Evolutionary conservation across 108 stramenopile species (phyloP), one percentile per base, ranked within the genome.

Genomic region (Aureococcus anophagefferens): DNA sequence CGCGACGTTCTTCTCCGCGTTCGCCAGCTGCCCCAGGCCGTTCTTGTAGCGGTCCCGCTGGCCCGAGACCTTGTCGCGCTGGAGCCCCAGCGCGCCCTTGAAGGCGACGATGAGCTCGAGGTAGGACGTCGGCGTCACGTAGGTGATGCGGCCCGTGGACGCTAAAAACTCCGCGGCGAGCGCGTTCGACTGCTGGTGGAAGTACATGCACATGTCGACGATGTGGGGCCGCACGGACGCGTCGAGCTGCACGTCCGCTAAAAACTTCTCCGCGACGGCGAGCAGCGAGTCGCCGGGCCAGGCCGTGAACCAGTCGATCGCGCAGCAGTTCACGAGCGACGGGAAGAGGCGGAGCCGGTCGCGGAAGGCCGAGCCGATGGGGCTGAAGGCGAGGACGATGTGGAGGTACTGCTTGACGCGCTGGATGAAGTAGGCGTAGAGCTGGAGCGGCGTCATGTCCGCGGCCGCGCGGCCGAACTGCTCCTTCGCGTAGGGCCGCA

Each of bases 121-220:
- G 77, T 86, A 87, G 62, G 74, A 76, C n/a, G 87, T 88, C 30
- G 87, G 87, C 21, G 87, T 88, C 33, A 88, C 86, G 67, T 88
- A 88, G 66, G 84, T 85, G 66, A 71, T 73, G 5, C 87, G 81
- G 34, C 77, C 34, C 66, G 82, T 46, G 33, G 59, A 63, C 15
- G 64, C 0, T 17, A 77, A 33, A 62, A 85, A 88, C 25, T 71
- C 66, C 40, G 35, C 74, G 40, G 78, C 74, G 7, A 87, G 81
- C n/a, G 65, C 64, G 25, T 64, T 40, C 18, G 78, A 77, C 35
- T 79, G 68, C 35, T 37, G 40, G 68, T 88, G 87, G 77, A 88
- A 87, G 31, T 14, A 25, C 72, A 81, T 82, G 65, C 84, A 83
- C 40, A 73, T 72, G 40, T 66, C 59, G 4, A 86, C 85, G 29